Conservation (phyloP, 2,329 filamentous ascomycete genomes). For the Parastagonospora avenae region DNA sequence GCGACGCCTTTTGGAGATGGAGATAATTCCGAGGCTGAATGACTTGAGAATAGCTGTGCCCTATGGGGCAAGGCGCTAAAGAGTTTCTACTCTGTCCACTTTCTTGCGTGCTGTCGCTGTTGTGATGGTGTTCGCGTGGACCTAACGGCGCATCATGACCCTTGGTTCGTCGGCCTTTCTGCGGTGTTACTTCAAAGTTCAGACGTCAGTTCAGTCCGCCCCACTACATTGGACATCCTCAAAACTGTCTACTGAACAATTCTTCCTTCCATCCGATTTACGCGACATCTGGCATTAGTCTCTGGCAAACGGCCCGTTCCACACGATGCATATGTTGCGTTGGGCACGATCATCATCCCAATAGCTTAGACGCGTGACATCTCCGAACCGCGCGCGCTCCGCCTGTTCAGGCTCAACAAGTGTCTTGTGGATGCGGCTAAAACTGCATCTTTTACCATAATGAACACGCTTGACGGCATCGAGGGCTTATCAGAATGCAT, state of each 20-base stretch:
- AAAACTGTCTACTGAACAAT: neutral
- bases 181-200: neutral
- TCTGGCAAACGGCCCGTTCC: neutral
- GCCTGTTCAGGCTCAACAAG: neutral
- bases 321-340: neutral
- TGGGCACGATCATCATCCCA: neutral
- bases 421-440: neutral
- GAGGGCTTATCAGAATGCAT: conserved; percentile 39
- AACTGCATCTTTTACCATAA: conserved; percentile 3
- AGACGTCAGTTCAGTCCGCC: neutral
- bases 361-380: neutral
- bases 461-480: conserved; percentile 25
- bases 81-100: neutral
- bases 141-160: neutral
- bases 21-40: too few relatives aligned
- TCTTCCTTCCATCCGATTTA: neutral
- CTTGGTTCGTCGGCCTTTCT: neutral
- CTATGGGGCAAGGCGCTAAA: neutral
- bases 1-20: too few relatives aligned
- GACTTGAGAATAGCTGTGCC: too few relatives aligned
- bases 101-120: neutral
- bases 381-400: neutral
- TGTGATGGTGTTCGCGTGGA: neutral
- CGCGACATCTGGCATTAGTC: neutral
- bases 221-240: neutral